Percentiles rank a stretch among this genome's conserved stretches.
Conservation (phyloP, 2,329 filamentous ascomycete genomes). For the Aspergillus uvarum region DNA sequence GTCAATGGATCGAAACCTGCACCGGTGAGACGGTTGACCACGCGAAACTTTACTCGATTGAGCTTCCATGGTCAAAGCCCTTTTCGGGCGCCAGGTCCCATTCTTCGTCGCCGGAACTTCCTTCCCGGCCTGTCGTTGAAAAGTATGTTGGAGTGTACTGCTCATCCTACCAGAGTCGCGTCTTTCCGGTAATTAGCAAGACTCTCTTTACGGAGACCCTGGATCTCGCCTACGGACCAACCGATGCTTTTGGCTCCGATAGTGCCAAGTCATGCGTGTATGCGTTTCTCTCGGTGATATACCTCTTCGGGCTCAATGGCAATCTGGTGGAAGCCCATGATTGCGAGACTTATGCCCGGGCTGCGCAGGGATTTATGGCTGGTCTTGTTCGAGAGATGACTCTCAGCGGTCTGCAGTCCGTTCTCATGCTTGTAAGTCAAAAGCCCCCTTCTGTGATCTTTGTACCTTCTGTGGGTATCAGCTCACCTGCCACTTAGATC, state of each 20-base stretch:
- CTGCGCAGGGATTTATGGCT: conserved; percentile 6
- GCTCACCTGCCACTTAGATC: background rate
- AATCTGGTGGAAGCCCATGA: background rate
- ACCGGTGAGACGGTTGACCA: too few relatives aligned
- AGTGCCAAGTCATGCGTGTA: background rate
- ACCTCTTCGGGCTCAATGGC: too few relatives aligned
- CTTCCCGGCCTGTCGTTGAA: background rate
- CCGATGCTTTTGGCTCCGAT: background rate
- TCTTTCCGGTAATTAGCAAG: background rate
- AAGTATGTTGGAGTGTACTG: background rate
- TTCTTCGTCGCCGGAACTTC: background rate
- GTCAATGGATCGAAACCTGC: too few relatives aligned
- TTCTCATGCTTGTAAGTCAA: too few relatives aligned
- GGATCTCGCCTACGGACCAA: background rate
- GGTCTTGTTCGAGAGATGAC: conserved; percentile 17
- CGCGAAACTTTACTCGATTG: too few relatives aligned
- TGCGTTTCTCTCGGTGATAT: too few relatives aligned
- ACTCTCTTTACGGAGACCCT: background rate
- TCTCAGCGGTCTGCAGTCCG: background rate
- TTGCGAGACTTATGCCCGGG: conserved; percentile 13
- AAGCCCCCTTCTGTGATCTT: too few relatives aligned
- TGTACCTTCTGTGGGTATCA: too few relatives aligned
- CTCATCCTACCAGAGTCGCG: background rate
- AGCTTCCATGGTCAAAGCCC: too few relatives aligned
- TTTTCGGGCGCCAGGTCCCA: background rate